Percentiles rank a stretch among this genome's conserved stretches.
Evolutionary conservation across 768 basidiomycete genomes (phyloP).

Genomic region (Psilocybe cubensis): DNA sequence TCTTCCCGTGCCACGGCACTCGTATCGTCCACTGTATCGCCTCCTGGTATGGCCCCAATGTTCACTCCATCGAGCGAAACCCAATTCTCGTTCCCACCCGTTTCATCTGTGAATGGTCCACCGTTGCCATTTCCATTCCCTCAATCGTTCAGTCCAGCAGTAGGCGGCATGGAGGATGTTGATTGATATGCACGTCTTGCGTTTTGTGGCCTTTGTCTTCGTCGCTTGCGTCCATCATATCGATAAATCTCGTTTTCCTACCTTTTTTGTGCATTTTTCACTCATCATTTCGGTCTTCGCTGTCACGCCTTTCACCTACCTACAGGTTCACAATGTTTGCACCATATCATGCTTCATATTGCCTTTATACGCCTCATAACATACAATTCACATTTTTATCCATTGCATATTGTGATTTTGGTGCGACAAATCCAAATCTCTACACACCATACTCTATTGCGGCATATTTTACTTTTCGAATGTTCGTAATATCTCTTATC

Average conservation of each 20-base stretch:
- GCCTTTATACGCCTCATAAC: not conserved
- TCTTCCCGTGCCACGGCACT: not conserved
- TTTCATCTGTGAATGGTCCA: not conserved
- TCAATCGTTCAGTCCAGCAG: slow-evolving; percentile 7
- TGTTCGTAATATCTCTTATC: not conserved
- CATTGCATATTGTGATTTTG: too few species aligned
- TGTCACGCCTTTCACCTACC: not conserved
- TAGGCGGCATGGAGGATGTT: slow-evolving; percentile 28
- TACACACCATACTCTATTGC: too few species aligned
- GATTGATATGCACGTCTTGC: slow-evolving; percentile 15
- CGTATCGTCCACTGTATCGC: not conserved
- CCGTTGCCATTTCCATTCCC: slow-evolving; percentile 15
- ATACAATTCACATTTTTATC: not conserved
- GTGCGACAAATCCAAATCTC: too few species aligned
- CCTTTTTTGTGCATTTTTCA: not conserved
- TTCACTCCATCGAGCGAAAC: not conserved
- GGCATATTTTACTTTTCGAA: too few species aligned
- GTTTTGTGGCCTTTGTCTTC: not conserved
- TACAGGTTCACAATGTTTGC: not conserved
- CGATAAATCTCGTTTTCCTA: not conserved
- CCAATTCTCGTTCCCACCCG: not conserved
- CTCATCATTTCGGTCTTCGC: not conserved
- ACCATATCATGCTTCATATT: not conserved
- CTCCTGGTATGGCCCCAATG: not conserved
- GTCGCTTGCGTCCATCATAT: too few species aligned